phyloP scores from a whole-genome alignment of 2,329 filamentous ascomycete species.

The Trichocomaceae sp. region DNA sequence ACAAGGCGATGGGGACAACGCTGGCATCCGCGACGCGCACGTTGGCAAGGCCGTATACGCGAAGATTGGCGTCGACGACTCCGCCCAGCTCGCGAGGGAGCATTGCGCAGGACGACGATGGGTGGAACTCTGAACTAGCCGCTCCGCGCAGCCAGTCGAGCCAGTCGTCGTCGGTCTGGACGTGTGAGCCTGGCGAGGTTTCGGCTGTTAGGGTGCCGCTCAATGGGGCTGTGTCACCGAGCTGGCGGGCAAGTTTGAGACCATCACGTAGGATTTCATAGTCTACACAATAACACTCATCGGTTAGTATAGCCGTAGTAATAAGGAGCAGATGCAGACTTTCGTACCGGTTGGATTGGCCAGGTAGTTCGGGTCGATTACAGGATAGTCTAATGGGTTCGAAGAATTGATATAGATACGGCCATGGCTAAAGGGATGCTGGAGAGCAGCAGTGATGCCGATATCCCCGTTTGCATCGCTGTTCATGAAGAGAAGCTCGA shows the following conservation, averaged over 20 bases:
- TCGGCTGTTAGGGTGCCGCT: slow-evolving; percentile 19
- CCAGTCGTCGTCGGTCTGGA: slow-evolving; percentile 23
- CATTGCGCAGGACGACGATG: slow-evolving; percentile 24
- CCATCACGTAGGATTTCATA: slow-evolving; percentile 21
- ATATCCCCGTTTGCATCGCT: slow-evolving; percentile 23
- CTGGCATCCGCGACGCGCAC: slow-evolving; percentile 27
- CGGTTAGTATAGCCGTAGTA: background rate
- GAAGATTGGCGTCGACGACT: slow-evolving; percentile 24
- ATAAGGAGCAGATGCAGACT: background rate
- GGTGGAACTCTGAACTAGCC: slow-evolving; percentile 23
- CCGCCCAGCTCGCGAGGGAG: slow-evolving; percentile 21
- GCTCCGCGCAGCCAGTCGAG: slow-evolving; percentile 17
- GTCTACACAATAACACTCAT: slow-evolving; percentile 17
- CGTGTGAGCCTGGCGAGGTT: slow-evolving; percentile 17
- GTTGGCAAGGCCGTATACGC: slow-evolving; percentile 25
- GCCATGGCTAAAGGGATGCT: slow-evolving; percentile 26
- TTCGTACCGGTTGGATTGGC: slow-evolving; percentile 20
- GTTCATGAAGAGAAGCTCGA: slow-evolving; percentile 26
- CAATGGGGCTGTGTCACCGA: slow-evolving; percentile 20
- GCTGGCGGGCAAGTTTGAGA: slow-evolving; percentile 21
- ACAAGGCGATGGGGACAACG: slow-evolving; percentile 24
- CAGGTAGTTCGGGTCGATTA: slow-evolving; percentile 26
- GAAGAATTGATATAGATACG: slow-evolving; percentile 27
- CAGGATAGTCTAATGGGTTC: slow-evolving; percentile 23
- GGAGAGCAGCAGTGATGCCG: slow-evolving; percentile 24